Base-by-base conservation (phyloP, 202 grass and related monocot species). In the Sporobolus alterniflorus region DNA sequence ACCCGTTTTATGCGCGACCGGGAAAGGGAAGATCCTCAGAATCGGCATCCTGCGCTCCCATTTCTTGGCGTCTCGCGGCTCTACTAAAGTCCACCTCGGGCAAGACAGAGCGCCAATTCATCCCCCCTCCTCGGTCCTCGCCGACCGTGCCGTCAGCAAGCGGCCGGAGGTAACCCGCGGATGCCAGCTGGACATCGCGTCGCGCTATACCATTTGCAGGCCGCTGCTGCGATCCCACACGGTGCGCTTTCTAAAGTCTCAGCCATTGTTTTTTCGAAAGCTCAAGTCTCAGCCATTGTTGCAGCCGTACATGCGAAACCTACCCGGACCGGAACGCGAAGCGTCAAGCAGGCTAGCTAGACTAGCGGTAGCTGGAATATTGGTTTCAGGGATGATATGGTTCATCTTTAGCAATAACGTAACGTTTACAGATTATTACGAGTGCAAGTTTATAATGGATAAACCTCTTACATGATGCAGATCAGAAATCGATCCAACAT, bases 31-130 rank as follows among this genome's bases (percentile, higher is more conserved):
- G 91, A 93, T 97, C 86, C 94, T 33, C 69, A 86, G 94, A 87
- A 97, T 97, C 94, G 71, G 94, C 88, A 89, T 97, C 88, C 73
- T 64, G 69, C 50, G 62, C 83, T 80, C 80, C 87, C 82, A 66
- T 69, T 85, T 34, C 88, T 76, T 85, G 78, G 73, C 85, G 49
- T 46, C 83, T 64, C 31, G 44, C 76, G 20, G 9, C 44, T 30
- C 31, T 6, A 17, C 21, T 15, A 14, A 40, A 61, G 30, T 61
- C 52, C 52, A 29, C 9, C 72, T 39, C 72, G 3, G 0, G 26
- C 48, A 55, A 43, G 32, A 48, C 21, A 26, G 11, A 55, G 30
- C 56, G 65, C 25, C 76, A 66, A 66, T 67, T 36, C 39, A 62
- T 86, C 69, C 55, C 16, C 33, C 80, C 55, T 14, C 47, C 31